Evolutionary conservation across 139 green algal species (phyloP).

Genomic region (Zygnema cylindricum): DNA sequence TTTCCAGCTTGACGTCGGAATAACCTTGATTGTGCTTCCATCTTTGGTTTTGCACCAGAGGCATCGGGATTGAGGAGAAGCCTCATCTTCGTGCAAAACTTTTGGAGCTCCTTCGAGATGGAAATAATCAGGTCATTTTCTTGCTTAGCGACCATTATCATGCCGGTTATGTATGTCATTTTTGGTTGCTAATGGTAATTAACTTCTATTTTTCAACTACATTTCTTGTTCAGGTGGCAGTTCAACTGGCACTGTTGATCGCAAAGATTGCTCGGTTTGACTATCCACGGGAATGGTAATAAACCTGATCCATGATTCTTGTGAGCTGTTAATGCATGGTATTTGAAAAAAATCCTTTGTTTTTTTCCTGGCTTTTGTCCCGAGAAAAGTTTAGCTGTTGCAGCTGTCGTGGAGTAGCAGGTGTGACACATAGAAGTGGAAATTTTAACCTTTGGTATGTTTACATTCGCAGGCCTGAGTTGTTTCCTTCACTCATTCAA

Average conservation of each 20-base stretch:
- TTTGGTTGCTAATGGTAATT: neutral
- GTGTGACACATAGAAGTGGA: too few relatives aligned
- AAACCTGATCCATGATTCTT: too few relatives aligned
- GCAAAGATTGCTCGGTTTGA: slow-evolving; percentile 88
- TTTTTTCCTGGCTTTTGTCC: too few relatives aligned
- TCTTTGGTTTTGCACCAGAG: too few relatives aligned
- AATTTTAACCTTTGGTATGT: too few relatives aligned
- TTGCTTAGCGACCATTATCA: neutral
- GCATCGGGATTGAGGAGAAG: slow-evolving; percentile 81
- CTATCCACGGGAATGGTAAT: slow-evolving; percentile 82
- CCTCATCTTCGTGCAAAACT: slow-evolving; percentile 75
- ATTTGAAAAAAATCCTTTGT: too few relatives aligned
- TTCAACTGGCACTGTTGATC: slow-evolving; percentile 85
- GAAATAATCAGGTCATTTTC: slow-evolving; percentile 79
- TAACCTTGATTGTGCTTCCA: too few relatives aligned
- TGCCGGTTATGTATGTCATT: neutral
- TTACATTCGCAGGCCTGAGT: slow-evolving; percentile 62
- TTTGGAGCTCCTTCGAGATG: slow-evolving; percentile 75
- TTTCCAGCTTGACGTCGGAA: too few relatives aligned
- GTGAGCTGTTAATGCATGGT: too few relatives aligned
- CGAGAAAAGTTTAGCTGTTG: too few relatives aligned
- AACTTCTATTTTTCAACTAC: neutral
- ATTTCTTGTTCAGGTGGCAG: slow-evolving; percentile 71
- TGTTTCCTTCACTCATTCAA: slow-evolving; percentile 79
- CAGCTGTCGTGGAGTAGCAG: too few relatives aligned